Evolutionary conservation across 495 filamentous ascomycete genomes (phyloP), one percentile per base, ranked within the genome.

Genomic region (Aspergillus indologenus): DNA sequence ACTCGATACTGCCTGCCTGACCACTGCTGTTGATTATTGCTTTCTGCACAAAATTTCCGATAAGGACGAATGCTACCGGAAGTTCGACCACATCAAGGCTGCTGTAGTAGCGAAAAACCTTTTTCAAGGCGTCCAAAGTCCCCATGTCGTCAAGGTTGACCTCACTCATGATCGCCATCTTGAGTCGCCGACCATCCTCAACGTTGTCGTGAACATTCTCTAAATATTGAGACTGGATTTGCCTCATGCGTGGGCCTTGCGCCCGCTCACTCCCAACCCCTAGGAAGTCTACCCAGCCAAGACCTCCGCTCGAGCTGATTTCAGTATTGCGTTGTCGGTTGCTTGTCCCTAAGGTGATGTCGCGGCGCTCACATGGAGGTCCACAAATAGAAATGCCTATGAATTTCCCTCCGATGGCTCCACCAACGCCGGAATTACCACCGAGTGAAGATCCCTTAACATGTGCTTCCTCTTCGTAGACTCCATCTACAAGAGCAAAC

Each of bases 271-370:
- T 93, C 8, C 94, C 94, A 2, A 92, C 83, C 20, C 95, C 94
- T 0, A 96, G 73, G 69, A 98, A 98, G 67, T 99, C 95, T 9
- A 96, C 88, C 90, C 96, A 98, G 12, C 94, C 95, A 67, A 97
- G 96, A 1, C 90, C 92, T 19, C 89, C 88, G 59, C 87, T 84
- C 18, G 84, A 86, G 43, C 74, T 77, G 21, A 77, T 65, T 62
- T 87, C 81, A 63, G 81, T 78, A 19, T 67, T 73, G 14, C 70
- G 79, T 22, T 76, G 73, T 34, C 78, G 81, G 40, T 79, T 83
- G 53, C 73, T 83, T 29, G 90, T 81, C 24, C 94, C 93, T 17
- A 96, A 77, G 3, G 89, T 92, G 21, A 83, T 82, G 42, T 87
- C 82, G 40, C 94, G 83, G 61, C 89, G 86, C 73, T 99, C 94